Percentiles rank a stretch among this genome's conserved stretches.
Conservation (phyloP, 23 red algal species). For the Gracilaria gracilis region DNA sequence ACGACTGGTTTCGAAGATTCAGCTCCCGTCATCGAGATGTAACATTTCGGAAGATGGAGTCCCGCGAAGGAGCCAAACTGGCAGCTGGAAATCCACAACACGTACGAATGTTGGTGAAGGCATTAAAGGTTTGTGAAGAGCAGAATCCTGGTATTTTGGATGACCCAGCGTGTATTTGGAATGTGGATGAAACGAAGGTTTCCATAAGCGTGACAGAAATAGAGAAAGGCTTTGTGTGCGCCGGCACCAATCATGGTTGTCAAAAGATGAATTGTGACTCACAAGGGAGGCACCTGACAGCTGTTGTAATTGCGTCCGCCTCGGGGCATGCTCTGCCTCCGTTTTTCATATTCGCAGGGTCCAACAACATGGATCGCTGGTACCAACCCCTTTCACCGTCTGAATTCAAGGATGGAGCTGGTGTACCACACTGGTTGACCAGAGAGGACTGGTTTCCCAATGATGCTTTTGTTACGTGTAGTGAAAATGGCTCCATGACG, state of each 20-base stretch:
- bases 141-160: not conserved
- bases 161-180: not conserved
- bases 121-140: not conserved
- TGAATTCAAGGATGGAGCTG: not conserved
- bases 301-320: not conserved
- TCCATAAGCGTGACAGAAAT: not conserved
- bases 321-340: not conserved
- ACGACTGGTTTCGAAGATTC: conserved; percentile 8
- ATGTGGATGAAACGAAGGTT: conserved; percentile 5
- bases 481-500: not conserved
- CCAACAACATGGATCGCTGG: not conserved
- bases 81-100: not conserved
- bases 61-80: conserved; percentile 4
- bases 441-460: not conserved
- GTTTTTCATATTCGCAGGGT: conserved; percentile 16
- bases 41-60: conserved; percentile 18
- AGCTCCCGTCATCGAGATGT: conserved; percentile 30
- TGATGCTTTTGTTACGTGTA: not conserved
- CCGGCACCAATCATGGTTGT: not conserved
- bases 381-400: not conserved
- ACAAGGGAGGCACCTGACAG: not conserved
- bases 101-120: too few species aligned
- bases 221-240: not conserved
- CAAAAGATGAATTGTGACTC: not conserved
- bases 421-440: not conserved